Percentiles rank a stretch among this genome's conserved stretches.
These are phyloP conservation scores for Globisporangium paddicum DNA, from an alignment of 352 stramenopile species.

Conservation along the genomic window DNA sequence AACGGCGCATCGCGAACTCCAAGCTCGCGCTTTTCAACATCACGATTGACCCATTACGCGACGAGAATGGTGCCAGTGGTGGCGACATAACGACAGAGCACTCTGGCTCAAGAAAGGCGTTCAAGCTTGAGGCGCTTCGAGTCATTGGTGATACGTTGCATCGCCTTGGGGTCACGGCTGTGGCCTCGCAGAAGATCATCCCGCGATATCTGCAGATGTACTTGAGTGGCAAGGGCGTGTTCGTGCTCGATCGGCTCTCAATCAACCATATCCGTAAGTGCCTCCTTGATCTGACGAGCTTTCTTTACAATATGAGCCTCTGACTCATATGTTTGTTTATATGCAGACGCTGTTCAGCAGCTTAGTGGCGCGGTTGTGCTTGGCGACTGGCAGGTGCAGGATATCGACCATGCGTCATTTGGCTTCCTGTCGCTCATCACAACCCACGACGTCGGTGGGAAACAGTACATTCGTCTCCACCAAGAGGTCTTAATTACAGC, in stretches of 20 bases:
- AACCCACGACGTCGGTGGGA: slow-evolving; percentile 25
- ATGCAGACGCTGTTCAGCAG: slow-evolving; percentile 37
- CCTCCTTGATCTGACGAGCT: background rate
- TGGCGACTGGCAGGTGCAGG: slow-evolving; percentile 35
- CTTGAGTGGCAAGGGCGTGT: slow-evolving; percentile 30
- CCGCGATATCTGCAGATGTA: slow-evolving; percentile 39
- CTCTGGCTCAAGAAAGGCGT: slow-evolving; percentile 1
- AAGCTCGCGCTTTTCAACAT: slow-evolving; percentile 51
- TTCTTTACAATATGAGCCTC: no score
- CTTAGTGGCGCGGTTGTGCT: slow-evolving; percentile 42
- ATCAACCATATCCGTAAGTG: slow-evolving; percentile 48
- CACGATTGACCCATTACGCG: slow-evolving; percentile 36
- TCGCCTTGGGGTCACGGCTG: slow-evolving; percentile 25
- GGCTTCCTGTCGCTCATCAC: slow-evolving; percentile 42
- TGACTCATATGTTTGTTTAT: no score
- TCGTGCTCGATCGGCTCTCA: slow-evolving; percentile 44
- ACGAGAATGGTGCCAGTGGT: background rate
- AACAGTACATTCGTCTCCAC: slow-evolving; percentile 32
- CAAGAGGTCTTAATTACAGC: slow-evolving; percentile 1
- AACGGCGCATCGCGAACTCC: slow-evolving; percentile 18
- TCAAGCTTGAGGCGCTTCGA: slow-evolving; percentile 26
- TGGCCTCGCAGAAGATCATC: slow-evolving; percentile 59
- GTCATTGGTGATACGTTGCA: slow-evolving; percentile 29
- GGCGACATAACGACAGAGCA: slow-evolving; percentile 7
- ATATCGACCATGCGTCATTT: slow-evolving; percentile 17